phyloP scores from a whole-genome alignment of 306 rosid species.

The Vigna radiata region DNA sequence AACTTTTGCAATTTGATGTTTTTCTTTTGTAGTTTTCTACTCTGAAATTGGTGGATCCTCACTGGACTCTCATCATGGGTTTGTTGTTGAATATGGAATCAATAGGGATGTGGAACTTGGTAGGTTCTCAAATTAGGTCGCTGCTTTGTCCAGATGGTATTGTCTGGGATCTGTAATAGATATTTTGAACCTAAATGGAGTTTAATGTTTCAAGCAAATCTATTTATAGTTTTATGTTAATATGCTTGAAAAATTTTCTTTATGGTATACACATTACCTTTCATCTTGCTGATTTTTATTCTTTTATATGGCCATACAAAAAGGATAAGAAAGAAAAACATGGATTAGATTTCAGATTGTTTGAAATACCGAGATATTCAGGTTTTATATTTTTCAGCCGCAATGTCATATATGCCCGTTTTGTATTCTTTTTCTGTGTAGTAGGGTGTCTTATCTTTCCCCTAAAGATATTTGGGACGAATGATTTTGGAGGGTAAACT shows the following conservation, averaged over 20 bases:
- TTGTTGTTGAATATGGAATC: constrained; percentile 90
- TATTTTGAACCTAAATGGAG: constrained; percentile 15
- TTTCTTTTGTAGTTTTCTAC: constrained; percentile 75
- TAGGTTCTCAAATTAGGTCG: constrained; percentile 51
- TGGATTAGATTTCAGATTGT: constrained; percentile 5
- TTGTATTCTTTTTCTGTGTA: background rate
- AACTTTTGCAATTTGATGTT: constrained; percentile 36
- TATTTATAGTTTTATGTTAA: constrained; percentile 20
- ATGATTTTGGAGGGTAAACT: background rate
- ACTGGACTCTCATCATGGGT: constrained; percentile 96
- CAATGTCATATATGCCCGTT: background rate
- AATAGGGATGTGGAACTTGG: constrained; percentile 92
- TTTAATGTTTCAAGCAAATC: constrained; percentile 28
- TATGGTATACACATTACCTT: constrained; percentile 9
- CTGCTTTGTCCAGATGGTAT: constrained; percentile 10
- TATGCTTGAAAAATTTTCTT: constrained; percentile 4
- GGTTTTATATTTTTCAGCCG: background rate
- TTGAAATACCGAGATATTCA: constrained; percentile 23
- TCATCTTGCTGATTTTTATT: constrained; percentile 1
- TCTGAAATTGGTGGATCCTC: constrained; percentile 89
- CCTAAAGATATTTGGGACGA: background rate
- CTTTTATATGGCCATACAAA: background rate
- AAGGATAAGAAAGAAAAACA: background rate
- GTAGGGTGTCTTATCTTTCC: background rate
- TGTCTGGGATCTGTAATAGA: background rate